These are phyloP conservation scores for Dictyophora rubrovolvata DNA, from an alignment of 768 basidiomycete genomes.

Conservation along the genomic window DNA sequence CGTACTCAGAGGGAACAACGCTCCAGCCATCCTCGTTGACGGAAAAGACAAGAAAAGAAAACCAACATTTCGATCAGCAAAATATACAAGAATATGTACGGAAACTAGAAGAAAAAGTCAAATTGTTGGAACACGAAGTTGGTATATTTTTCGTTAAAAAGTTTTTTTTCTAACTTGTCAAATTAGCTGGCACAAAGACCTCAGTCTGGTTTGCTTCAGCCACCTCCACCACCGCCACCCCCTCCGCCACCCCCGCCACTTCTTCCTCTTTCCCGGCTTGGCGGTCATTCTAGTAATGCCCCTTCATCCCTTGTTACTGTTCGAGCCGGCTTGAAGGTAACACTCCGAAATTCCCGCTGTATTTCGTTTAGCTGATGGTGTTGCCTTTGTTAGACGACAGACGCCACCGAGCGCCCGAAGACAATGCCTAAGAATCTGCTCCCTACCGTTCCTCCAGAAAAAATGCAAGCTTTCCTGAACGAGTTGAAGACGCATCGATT, in stretches of 20 bases:
- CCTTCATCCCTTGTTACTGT: not conserved
- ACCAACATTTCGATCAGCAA: not conserved
- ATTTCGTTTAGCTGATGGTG: not conserved
- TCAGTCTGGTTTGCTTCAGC: conserved; percentile 23
- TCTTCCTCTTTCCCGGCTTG: conserved; percentile 10
- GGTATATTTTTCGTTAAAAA: conserved; percentile 23
- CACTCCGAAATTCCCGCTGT: not conserved
- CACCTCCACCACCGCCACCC: conserved; percentile 32
- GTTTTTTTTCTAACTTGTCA: not conserved
- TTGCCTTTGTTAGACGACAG: not conserved
- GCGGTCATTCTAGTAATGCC: not conserved
- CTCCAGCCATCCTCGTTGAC: not conserved
- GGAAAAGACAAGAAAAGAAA: too few relatives aligned
- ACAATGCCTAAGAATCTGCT: not conserved
- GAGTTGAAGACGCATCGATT: conserved; percentile 72
- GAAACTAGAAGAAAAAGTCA: conserved; percentile 36
- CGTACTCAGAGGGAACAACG: not conserved
- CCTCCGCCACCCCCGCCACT: conserved; percentile 19
- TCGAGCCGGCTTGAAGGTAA: conserved; percentile 1
- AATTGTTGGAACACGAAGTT: conserved; percentile 57
- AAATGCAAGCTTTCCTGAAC: conserved; percentile 72
- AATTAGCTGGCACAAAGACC: conserved; percentile 38
- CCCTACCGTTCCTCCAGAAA: conserved; percentile 50
- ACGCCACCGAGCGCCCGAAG: not conserved
- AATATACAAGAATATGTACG: not conserved